Evolutionary conservation across 257 asterid genomes (phyloP).

Genomic region (Lycium ferocissimum): DNA sequence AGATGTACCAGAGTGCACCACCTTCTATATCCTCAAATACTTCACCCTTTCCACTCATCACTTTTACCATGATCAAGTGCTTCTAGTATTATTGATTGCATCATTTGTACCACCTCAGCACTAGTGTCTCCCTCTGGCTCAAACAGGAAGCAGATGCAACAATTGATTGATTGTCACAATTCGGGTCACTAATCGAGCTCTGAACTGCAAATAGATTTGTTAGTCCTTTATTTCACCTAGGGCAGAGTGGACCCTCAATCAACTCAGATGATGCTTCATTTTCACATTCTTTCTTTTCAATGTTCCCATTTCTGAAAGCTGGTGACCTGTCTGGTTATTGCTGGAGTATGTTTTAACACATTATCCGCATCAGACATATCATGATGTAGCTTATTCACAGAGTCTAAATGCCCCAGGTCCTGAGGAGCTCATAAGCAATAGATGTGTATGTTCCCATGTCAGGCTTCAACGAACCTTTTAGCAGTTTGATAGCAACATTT

Average conservation of each 20-base stretch:
- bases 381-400: not conserved
- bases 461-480: conserved; percentile 54
- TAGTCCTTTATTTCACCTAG: not conserved
- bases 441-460: conserved; percentile 33
- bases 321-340: not conserved
- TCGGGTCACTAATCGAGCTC: not conserved
- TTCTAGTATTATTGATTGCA: not conserved
- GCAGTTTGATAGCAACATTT: conserved; percentile 72
- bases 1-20: not conserved
- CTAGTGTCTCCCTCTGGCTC: not conserved
- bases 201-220: not conserved
- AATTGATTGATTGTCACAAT: not conserved
- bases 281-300: not conserved
- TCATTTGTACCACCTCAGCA: not conserved
- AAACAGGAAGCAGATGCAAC: not conserved
- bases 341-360: not conserved
- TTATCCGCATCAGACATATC: not conserved
- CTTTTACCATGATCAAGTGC: not conserved
- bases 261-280: not conserved
- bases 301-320: not conserved
- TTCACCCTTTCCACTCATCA: not conserved
- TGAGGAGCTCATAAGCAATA: conserved; percentile 4
- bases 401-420: not conserved
- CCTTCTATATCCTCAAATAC: not conserved
- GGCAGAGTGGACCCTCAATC: not conserved